A percentile compares a stretch with the other conserved stretches of the same genome.
Conservation (phyloP, 1,139 yeast species). For the Suhomyces bokatorum region DNA sequence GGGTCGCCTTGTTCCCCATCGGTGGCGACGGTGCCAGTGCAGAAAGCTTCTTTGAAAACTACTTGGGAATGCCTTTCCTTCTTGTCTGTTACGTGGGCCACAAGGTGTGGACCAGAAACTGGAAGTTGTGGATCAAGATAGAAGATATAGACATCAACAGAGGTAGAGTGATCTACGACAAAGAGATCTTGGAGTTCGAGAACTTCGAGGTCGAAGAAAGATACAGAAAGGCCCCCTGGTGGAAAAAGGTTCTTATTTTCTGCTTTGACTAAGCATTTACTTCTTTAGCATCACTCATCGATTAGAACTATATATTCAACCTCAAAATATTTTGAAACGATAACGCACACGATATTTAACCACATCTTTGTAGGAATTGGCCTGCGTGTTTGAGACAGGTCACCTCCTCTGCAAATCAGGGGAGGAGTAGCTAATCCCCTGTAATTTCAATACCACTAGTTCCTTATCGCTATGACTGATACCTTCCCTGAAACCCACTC, state of each 20-base stretch:
- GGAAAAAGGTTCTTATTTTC: conserved; percentile 22
- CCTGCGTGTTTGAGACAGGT: background rate
- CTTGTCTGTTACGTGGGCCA: conserved; percentile 26
- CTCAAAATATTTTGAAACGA: conserved; percentile 6
- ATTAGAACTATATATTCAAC: conserved; percentile 3
- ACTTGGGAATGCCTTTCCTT: conserved; percentile 24
- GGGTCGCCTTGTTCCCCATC: conserved; percentile 29
- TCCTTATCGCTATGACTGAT: background rate
- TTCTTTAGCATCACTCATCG: conserved; percentile 1
- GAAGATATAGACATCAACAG: conserved; percentile 24
- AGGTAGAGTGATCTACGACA: conserved; percentile 26
- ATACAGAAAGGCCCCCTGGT: conserved; percentile 22
- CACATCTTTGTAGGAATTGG: conserved; percentile 1
- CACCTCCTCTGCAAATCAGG: background rate
- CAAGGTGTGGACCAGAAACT: conserved; percentile 24
- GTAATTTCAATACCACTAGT: background rate
- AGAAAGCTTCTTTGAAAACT: conserved; percentile 26
- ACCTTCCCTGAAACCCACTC: background rate
- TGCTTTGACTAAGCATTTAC: conserved; percentile 17
- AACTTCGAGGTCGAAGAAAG: conserved; percentile 24
- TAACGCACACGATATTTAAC: conserved; percentile 5
- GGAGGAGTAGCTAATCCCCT: background rate
- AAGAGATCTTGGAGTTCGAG: conserved; percentile 28
- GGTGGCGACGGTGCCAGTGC: conserved; percentile 25
- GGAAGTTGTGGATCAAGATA: conserved; percentile 22